Conservation (phyloP, 805 yeast species). For the Saccharomycopsis javanensis region DNA sequence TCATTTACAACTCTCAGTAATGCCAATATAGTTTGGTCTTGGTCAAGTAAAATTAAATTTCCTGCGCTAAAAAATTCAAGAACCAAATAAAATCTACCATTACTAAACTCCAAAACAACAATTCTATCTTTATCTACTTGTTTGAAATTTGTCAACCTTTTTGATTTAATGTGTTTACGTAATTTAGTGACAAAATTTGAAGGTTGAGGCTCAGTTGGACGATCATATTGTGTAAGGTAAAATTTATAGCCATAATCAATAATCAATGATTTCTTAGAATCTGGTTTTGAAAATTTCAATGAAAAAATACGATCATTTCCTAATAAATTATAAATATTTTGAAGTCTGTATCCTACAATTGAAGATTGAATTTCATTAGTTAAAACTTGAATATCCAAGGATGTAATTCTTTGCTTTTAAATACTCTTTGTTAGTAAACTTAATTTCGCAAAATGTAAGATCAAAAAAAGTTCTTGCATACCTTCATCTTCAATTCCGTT, state of each 20-base stretch:
- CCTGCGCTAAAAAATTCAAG: constrained; percentile 95
- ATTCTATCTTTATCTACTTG: constrained; percentile 77
- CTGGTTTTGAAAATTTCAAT: constrained; percentile 74
- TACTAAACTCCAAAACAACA: constrained; percentile 76
- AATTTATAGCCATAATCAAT: constrained; percentile 81
- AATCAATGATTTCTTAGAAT: constrained; percentile 64
- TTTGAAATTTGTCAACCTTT: constrained; percentile 60
- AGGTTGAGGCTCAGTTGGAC: constrained; percentile 75
- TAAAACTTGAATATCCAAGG: constrained; percentile 69
- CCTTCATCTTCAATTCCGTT: background rate
- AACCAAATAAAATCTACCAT: constrained; percentile 67
- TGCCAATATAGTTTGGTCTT: constrained; percentile 54
- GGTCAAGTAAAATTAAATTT: constrained; percentile 70
- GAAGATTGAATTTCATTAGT: constrained; percentile 52
- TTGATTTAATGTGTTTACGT: constrained; percentile 75
- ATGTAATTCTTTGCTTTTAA: constrained; percentile 75
- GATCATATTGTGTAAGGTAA: constrained; percentile 69
- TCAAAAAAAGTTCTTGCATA: background rate
- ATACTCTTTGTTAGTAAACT: constrained; percentile 8
- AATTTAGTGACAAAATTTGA: constrained; percentile 78
- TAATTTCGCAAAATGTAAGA: no score
- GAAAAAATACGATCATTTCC: constrained; percentile 64
- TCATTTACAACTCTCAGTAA: constrained; percentile 74
- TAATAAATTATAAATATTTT: constrained; percentile 75
- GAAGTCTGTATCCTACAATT: constrained; percentile 59